These are phyloP conservation scores for Rhizophlyctis rosea DNA, from an alignment of 192 early-diverging fungal genomes.

Conservation along the genomic window DNA sequence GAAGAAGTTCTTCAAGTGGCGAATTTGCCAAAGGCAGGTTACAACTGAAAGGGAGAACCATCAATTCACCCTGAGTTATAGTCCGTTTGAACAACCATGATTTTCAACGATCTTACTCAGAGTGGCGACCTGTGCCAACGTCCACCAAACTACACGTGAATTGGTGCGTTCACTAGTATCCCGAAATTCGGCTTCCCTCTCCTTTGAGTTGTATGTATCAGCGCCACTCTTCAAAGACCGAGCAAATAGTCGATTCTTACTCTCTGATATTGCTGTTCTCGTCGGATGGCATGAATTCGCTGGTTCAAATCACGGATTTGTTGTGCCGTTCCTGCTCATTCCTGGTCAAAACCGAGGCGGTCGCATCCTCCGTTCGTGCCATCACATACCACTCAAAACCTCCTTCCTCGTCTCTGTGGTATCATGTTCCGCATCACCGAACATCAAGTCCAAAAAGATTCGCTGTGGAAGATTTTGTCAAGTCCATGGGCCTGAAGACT, in stretches of 20 bases:
- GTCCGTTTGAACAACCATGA: not conserved
- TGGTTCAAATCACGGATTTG: slow-evolving; percentile 80
- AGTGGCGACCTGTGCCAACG: slow-evolving; percentile 78
- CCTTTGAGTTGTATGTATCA: slow-evolving; percentile 39
- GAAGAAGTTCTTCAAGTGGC: slow-evolving; percentile 82
- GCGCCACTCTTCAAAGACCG: not conserved
- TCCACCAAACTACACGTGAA: slow-evolving; percentile 80
- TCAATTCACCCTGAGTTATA: not conserved
- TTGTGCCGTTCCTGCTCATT: slow-evolving; percentile 57
- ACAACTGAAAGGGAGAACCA: slow-evolving; percentile 1
- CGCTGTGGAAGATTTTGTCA: slow-evolving; percentile 29
- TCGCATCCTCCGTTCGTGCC: too few species aligned
- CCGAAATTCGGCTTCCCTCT: slow-evolving; percentile 88
- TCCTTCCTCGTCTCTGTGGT: slow-evolving; percentile 44
- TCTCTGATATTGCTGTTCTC: slow-evolving; percentile 87
- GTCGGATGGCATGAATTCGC: slow-evolving; percentile 74
- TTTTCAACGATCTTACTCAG: slow-evolving; percentile 46
- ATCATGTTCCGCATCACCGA: slow-evolving; percentile 63
- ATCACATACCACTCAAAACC: slow-evolving; percentile 33
- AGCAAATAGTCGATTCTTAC: slow-evolving; percentile 44
- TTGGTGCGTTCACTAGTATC: slow-evolving; percentile 81
- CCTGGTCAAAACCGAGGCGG: too few species aligned
- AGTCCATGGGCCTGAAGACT: too few species aligned
- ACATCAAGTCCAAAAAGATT: slow-evolving; percentile 60
- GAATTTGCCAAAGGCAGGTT: slow-evolving; percentile 75